Percentiles rank a stretch among this genome's conserved stretches.
phyloP scores from a whole-genome alignment of 2,329 filamentous ascomycete species.

The Venturia asperata region DNA sequence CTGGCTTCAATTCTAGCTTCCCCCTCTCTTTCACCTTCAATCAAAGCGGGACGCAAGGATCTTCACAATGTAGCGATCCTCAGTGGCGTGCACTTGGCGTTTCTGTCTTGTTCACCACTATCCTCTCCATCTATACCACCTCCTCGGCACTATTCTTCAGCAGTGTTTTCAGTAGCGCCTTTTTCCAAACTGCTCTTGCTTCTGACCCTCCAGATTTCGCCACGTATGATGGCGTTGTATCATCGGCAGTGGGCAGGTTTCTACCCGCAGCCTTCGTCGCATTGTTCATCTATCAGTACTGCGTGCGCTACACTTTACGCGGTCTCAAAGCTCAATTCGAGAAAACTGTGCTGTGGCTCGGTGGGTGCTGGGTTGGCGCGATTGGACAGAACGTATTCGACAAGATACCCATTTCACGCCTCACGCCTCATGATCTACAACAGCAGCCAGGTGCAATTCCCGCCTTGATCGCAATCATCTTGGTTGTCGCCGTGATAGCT shows the following conservation, averaged over 20 bases:
- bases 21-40: slow-evolving; percentile 31
- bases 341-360: slow-evolving; percentile 33
- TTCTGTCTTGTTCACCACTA: slow-evolving; percentile 29
- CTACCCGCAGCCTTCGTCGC: slow-evolving; percentile 31
- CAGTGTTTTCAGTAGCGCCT: slow-evolving; percentile 28
- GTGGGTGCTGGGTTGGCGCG: slow-evolving; percentile 31
- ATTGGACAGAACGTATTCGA: slow-evolving; percentile 31
- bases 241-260: slow-evolving; percentile 28
- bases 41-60: slow-evolving; percentile 28
- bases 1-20: slow-evolving; percentile 31
- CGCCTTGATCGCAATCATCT: slow-evolving; percentile 30
- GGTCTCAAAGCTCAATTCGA: slow-evolving; percentile 31
- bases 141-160: slow-evolving; percentile 29
- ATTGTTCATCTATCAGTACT: slow-evolving; percentile 28
- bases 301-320: slow-evolving; percentile 26
- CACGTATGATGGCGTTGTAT: slow-evolving; percentile 29
- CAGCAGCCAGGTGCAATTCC: slow-evolving; percentile 34
- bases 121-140: slow-evolving; percentile 29
- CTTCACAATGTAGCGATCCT: slow-evolving; percentile 20
- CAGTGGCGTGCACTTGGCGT: slow-evolving; percentile 30
- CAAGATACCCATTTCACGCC: slow-evolving; percentile 31
- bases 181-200: slow-evolving; percentile 32
- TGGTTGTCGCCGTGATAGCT: slow-evolving; percentile 27
- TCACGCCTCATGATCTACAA: slow-evolving; percentile 32
- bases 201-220: slow-evolving; percentile 31